phyloP scores from a whole-genome alignment of 2,329 filamentous ascomycete species.

The Cladophialophora yegresii region DNA sequence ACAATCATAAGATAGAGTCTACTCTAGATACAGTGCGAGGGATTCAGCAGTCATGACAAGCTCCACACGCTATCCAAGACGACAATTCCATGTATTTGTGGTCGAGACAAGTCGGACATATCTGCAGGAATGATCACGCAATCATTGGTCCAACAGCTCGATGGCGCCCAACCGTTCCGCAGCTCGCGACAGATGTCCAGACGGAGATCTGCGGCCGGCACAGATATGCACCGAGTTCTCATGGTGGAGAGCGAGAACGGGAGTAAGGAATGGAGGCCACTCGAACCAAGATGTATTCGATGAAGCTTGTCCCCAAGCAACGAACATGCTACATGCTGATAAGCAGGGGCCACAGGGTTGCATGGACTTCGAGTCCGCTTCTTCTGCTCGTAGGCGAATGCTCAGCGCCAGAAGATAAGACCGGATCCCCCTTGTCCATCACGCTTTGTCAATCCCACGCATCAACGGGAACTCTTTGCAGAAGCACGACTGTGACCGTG shows the following conservation, averaged over 20 bases:
- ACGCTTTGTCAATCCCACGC: background rate
- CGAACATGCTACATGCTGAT: background rate
- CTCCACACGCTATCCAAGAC: background rate
- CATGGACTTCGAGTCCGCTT: background rate
- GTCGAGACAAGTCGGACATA: background rate
- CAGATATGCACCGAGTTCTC: background rate
- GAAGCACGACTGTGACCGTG: background rate
- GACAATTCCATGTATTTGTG: background rate
- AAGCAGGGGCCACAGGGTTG: background rate
- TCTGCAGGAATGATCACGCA: background rate
- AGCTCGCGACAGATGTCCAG: background rate
- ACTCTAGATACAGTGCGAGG: background rate
- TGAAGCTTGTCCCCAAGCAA: background rate
- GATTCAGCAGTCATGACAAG: background rate
- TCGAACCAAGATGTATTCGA: background rate
- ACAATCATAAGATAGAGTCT: background rate
- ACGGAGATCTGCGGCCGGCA: slow-evolving; percentile 15
- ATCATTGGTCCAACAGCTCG: background rate
- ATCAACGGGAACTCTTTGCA: background rate
- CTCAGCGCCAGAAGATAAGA: background rate
- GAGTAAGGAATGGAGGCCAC: background rate
- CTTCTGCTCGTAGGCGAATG: background rate
- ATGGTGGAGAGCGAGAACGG: background rate
- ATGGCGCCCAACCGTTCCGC: background rate
- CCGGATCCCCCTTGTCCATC: background rate